Base-by-base conservation (phyloP, 2,329 filamentous ascomycete species). In the Aspergillus neoniger region DNA sequence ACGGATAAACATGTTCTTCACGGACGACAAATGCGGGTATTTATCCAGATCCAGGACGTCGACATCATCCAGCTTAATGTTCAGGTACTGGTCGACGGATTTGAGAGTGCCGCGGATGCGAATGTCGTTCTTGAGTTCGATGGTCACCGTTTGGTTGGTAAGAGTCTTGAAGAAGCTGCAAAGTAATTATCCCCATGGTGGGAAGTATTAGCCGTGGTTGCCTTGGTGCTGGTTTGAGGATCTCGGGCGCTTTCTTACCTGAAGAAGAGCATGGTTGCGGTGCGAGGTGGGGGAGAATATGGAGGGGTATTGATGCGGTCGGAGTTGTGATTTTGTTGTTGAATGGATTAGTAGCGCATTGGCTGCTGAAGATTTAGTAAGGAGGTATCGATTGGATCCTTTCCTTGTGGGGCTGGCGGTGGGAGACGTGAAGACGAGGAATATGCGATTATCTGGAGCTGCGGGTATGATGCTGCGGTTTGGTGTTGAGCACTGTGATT, bases 91-190 rank as follows among this genome's bases (percentile, higher is more conserved):
- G 77, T 99, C 95, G 68, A 99, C 94, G 74, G 91, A 96, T 83
- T 98, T 99, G 68, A 99, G 85, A 38, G 89, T 96, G 67, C 95
- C 95, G 71, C 91, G 91, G 77, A 99, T 96, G 75, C 93, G 92
- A 70, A 99, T 96, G 80, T 99, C 95, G 78, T 99, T 99, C 82
- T 99, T 99, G 77, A 99, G 91, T 83, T 99, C 95, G 75, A 99
- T 92, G 50, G 93, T 98, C 73, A 99, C 93, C 82, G 96, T 89
- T 69, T 95, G 90, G 82, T 97, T 95, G 76, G 97, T 96, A 72
- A 98, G 90, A 57, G 94, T 98, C 80, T 98, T 98, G 88, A 98
- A 98, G 83, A 97, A 98, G 82, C 91, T 95, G 74, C 53, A 5
- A 36, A 36, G 10, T 30, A 30, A 1, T 36, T 14, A 36, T 14